A percentile compares a stretch with the other conserved stretches of the same genome.
phyloP scores from a whole-genome alignment of 345 rosid species.

The Kandelia obovata region DNA sequence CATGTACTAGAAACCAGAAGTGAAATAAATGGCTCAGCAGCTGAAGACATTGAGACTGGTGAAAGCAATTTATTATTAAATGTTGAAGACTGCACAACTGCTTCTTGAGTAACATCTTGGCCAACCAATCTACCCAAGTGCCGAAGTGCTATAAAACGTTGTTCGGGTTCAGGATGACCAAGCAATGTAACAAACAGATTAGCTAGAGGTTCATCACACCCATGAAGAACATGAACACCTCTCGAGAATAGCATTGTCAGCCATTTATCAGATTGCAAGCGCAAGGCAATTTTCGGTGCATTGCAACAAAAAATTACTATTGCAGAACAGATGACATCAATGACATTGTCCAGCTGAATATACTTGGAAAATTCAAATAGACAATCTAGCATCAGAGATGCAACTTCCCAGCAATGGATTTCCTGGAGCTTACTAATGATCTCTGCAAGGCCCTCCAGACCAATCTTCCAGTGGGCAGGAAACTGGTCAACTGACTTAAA shows the following conservation, averaged over 20 bases:
- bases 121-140: conserved; percentile 61
- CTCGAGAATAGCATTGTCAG: conserved; percentile 43
- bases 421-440: conserved; percentile 41
- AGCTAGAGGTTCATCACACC: conserved; percentile 45
- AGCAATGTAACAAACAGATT: conserved; percentile 55
- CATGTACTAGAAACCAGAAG: conserved; percentile 62
- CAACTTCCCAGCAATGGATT: conserved; percentile 67
- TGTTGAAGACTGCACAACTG: conserved; percentile 27
- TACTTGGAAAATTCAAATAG: conserved; percentile 48
- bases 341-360: conserved; percentile 42
- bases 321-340: conserved; percentile 43
- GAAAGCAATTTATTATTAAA: conserved; percentile 32
- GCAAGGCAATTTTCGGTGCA: conserved; percentile 77
- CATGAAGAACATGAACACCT: conserved; percentile 44
- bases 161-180: conserved; percentile 79
- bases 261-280: conserved; percentile 70
- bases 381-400: conserved; percentile 62
- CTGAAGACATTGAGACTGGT: conserved; percentile 29
- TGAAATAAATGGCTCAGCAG: conserved; percentile 44
- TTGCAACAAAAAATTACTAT: conserved; percentile 42
- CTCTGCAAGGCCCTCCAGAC: conserved; percentile 57
- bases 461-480: conserved; percentile 41
- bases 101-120: conserved; percentile 44
- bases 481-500: conserved; percentile 32
- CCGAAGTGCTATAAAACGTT: conserved; percentile 59